Conservation (phyloP, 208 protist genomes). For the Crithidia thermophila region DNA sequence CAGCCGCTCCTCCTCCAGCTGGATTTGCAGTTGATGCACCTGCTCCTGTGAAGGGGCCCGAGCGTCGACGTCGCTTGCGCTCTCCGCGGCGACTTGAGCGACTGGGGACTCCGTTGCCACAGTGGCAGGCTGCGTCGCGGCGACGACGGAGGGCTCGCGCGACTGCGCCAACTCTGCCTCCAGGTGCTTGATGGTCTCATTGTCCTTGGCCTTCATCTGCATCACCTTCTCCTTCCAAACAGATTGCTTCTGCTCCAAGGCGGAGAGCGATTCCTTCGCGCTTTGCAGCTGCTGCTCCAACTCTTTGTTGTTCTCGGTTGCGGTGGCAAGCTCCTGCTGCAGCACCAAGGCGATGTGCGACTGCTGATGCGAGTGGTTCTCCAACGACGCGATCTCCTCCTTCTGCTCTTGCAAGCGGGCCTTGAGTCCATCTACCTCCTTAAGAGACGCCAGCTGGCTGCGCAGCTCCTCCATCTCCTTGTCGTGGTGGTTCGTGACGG, state of each 20-base stretch:
- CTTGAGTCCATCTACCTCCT: slow-evolving; percentile 23
- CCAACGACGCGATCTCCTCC: slow-evolving; percentile 22
- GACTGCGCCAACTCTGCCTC: slow-evolving; percentile 22
- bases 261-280: slow-evolving; percentile 12
- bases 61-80: background rate
- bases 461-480: slow-evolving; percentile 13
- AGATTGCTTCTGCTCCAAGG: slow-evolving; percentile 32
- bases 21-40: slow-evolving; percentile 15
- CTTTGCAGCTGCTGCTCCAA: slow-evolving; percentile 18
- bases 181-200: slow-evolving; percentile 39
- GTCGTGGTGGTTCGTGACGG: slow-evolving; percentile 23
- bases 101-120: background rate
- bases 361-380: slow-evolving; percentile 42
- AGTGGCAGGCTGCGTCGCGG: background rate
- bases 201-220: slow-evolving; percentile 52
- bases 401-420: slow-evolving; percentile 4
- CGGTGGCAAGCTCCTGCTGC: slow-evolving; percentile 24
- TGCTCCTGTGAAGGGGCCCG: background rate
- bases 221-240: slow-evolving; percentile 60
- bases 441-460: slow-evolving; percentile 7
- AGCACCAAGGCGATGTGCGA: slow-evolving; percentile 13
- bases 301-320: slow-evolving; percentile 13
- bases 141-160: slow-evolving; percentile 1
- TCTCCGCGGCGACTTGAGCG: background rate
- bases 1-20: slow-evolving; percentile 30